Conservation (phyloP, 2,329 filamentous ascomycete genomes). For the Ophiognomonia clavigignenti-juglandacearum region DNA sequence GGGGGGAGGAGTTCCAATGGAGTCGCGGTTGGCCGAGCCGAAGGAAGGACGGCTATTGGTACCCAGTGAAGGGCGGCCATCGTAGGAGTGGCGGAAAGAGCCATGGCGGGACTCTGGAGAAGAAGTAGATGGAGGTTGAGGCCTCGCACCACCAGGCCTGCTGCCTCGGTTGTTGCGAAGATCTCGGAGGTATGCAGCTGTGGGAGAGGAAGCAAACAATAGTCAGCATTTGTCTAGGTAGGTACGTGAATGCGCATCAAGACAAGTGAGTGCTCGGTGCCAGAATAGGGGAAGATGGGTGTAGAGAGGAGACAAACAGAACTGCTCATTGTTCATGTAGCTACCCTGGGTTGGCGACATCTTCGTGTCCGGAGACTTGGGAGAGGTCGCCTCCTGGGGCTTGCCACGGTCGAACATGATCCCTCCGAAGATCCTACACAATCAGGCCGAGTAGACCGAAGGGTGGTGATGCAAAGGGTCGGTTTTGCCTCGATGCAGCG, state of each 20-base stretch:
- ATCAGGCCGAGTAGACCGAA: constrained; percentile 16
- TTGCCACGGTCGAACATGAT: constrained; percentile 29
- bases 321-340: constrained; percentile 65
- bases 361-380: constrained; percentile 37
- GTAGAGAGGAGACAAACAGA: constrained; percentile 42
- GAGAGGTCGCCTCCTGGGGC: constrained; percentile 26
- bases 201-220: constrained; percentile 16
- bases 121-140: constrained; percentile 41
- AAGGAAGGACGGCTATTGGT: constrained; percentile 27
- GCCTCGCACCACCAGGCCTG: constrained; percentile 67
- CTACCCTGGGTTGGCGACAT: constrained; percentile 56
- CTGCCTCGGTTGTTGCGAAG: constrained; percentile 63
- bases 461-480: constrained; percentile 8
- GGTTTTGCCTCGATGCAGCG: constrained; percentile 10
- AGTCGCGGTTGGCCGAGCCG: constrained; percentile 27
- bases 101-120: constrained; percentile 24
- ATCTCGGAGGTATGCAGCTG: constrained; percentile 67
- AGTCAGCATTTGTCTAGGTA: constrained; percentile 13
- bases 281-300: neutral
- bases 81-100: constrained; percentile 28
- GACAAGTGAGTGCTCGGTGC: neutral
- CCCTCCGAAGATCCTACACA: constrained; percentile 16
- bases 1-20: constrained; percentile 19
- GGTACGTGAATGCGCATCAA: too few species aligned
- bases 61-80: constrained; percentile 23